Evolutionary conservation across 1,284 basidiomycete genomes (phyloP).

Genomic region (Pascua sp.): DNA sequence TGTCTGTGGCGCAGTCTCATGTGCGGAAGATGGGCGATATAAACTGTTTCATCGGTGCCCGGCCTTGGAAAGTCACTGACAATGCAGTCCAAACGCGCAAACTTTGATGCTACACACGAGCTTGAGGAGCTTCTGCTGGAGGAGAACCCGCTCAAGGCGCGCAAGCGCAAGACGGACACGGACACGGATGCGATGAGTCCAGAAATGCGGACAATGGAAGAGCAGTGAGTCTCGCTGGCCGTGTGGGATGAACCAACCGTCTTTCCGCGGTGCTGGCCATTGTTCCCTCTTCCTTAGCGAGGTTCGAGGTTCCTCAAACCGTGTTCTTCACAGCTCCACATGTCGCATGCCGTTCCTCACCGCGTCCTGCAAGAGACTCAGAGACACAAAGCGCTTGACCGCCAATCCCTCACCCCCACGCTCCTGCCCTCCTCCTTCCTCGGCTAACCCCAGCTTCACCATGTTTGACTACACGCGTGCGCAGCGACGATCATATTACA

Average conservation of each 20-base stretch:
- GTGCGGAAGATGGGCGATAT: no score
- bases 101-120: conserved; percentile 99
- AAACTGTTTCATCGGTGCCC: not conserved
- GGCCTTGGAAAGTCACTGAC: conserved; percentile 12
- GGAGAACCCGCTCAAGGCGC: conserved; percentile 94
- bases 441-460: conserved; percentile 40
- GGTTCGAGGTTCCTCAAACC: no score
- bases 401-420: no score
- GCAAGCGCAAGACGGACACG: conserved; percentile 83
- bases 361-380: no score
- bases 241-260: not conserved
- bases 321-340: no score
- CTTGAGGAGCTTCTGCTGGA: conserved; percentile 91
- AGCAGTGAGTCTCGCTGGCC: conserved; percentile 65
- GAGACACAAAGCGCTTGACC: no score
- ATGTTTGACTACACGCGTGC: conserved; percentile 48
- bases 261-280: not conserved
- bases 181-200: conserved; percentile 77
- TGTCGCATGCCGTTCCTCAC: not conserved
- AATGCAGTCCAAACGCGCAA: conserved; percentile 85
- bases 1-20: not conserved
- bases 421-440: not conserved
- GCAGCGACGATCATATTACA: conserved; percentile 46
- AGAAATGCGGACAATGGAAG: conserved; percentile 96
- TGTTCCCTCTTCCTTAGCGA: no score